phyloP scores from a whole-genome alignment of 495 filamentous ascomycete species.

The Neohortaea acidophila region DNA sequence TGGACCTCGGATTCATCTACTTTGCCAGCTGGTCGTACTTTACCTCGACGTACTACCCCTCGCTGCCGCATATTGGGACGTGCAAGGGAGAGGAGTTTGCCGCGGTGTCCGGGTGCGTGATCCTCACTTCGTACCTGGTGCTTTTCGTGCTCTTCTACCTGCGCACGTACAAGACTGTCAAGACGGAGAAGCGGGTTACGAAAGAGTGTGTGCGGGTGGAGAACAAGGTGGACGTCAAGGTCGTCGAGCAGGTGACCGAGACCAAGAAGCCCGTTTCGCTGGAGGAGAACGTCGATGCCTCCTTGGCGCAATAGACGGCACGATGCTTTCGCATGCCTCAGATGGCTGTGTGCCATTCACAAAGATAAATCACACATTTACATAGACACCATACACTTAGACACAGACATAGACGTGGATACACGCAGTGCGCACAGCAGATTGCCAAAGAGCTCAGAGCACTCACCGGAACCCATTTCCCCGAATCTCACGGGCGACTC shows the following conservation, averaged over 20 bases:
- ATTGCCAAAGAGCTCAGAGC: too few species aligned
- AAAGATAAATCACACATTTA: too few species aligned
- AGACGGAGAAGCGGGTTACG: constrained; percentile 44
- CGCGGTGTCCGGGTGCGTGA: constrained; percentile 80
- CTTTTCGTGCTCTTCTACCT: constrained; percentile 99
- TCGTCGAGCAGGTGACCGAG: constrained; percentile 31
- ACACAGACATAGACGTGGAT: too few species aligned
- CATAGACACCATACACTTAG: too few species aligned
- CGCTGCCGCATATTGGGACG: constrained; percentile 62
- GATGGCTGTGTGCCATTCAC: too few species aligned
- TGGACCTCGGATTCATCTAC: constrained; percentile 47
- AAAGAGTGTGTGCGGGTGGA: constrained; percentile 26
- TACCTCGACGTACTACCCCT: constrained; percentile 78
- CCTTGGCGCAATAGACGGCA: too few species aligned
- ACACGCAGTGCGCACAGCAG: too few species aligned
- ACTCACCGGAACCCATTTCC: too few species aligned
- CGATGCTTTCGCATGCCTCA: too few species aligned
- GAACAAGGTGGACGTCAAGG: constrained; percentile 30
- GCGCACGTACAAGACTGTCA: constrained; percentile 91
- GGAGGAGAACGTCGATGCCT: too few species aligned
- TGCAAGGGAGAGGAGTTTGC: constrained; percentile 97
- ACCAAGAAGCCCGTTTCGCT: too few species aligned
- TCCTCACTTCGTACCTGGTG: constrained; percentile 82
- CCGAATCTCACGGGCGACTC: too few species aligned
- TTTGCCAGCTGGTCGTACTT: constrained; percentile 33